A percentile compares a stretch with the other conserved stretches of the same genome.
These are phyloP conservation scores for Kentomonas sorsogonicus DNA, from an alignment of 208 protist genomes.

Conservation along the genomic window DNA sequence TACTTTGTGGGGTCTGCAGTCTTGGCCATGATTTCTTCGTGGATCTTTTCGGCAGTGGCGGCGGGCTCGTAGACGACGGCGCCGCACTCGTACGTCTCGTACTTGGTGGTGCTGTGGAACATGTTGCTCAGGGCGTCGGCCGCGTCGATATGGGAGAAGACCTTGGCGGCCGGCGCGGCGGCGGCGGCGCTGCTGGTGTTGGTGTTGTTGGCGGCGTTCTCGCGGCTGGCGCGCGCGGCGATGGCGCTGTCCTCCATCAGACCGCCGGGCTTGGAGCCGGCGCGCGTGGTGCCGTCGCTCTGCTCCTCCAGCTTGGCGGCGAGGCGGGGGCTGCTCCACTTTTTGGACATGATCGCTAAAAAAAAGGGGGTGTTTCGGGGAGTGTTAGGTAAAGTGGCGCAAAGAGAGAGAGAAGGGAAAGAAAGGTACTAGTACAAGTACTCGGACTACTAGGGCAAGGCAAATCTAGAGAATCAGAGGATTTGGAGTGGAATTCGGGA, in stretches of 20 bases:
- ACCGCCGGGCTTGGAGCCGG: conserved; percentile 10
- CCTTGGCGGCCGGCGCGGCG: conserved; percentile 37
- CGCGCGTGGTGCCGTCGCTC: no score
- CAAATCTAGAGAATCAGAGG: no score
- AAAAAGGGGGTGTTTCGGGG: background rate
- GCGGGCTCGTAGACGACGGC: no score
- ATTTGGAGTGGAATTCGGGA: no score
- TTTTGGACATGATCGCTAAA: conserved; percentile 20
- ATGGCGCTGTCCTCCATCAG: conserved; percentile 50
- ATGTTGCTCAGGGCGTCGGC: conserved; percentile 83
- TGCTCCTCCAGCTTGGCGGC: conserved; percentile 25
- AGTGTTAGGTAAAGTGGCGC: conserved; percentile 1
- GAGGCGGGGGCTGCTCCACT: conserved; percentile 30
- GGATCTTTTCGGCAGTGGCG: conserved; percentile 26
- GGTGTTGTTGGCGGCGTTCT: conserved; percentile 25
- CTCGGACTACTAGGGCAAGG: no score
- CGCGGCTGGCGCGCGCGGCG: conserved; percentile 28
- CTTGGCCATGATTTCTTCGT: conserved; percentile 27
- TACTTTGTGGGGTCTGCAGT: no score
- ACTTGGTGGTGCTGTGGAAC: conserved; percentile 52
- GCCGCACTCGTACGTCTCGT: conserved; percentile 20
- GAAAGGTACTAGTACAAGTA: background rate
- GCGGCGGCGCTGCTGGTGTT: conserved; percentile 14
- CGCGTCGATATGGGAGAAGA: conserved; percentile 78
- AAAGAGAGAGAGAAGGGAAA: conserved; percentile 8